These are phyloP conservation scores for Calonectria pseudoreteaudii DNA, from an alignment of 2,329 filamentous ascomycete species.

Conservation along the genomic window DNA sequence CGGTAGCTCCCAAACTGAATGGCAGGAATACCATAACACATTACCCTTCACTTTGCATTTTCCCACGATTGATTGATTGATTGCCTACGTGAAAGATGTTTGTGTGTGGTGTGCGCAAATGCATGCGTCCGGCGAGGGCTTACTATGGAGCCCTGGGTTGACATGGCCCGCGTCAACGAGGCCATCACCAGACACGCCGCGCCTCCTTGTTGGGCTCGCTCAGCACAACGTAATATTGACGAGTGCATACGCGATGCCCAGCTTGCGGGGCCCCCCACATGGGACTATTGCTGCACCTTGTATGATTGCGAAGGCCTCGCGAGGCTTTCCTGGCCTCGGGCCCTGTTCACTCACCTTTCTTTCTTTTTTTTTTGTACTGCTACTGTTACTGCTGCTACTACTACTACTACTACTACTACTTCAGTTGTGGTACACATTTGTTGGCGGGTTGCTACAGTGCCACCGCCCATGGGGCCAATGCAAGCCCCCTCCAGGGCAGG, in stretches of 20 bases:
- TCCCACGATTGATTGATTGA: no score
- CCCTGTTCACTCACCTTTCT: neutral
- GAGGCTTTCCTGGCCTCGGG: neutral
- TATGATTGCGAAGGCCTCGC: neutral
- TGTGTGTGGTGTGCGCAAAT: neutral
- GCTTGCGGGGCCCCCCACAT: neutral
- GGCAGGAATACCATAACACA: constrained; percentile 52
- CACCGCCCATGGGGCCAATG: neutral
- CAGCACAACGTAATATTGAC: constrained; percentile 1
- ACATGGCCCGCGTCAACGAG: neutral
- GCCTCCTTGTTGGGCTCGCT: neutral
- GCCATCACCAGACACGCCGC: neutral
- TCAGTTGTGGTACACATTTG: neutral
- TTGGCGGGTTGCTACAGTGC: neutral
- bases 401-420: neutral
- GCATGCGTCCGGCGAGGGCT: neutral
- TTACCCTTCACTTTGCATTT: constrained; percentile 22
- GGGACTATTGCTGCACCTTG: neutral
- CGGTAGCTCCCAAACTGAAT: constrained; percentile 48
- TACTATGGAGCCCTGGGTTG: neutral
- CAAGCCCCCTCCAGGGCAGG: neutral
- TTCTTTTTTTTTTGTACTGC: no score
- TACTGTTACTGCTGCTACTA: no score
- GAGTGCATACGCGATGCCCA: neutral
- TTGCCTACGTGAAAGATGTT: neutral